A percentile compares a stretch with the other conserved stretches of the same genome.
These are phyloP conservation scores for Saccharomyces hybrid DNA, from an alignment of 1,139 yeast genomes.

Conservation along the genomic window DNA sequence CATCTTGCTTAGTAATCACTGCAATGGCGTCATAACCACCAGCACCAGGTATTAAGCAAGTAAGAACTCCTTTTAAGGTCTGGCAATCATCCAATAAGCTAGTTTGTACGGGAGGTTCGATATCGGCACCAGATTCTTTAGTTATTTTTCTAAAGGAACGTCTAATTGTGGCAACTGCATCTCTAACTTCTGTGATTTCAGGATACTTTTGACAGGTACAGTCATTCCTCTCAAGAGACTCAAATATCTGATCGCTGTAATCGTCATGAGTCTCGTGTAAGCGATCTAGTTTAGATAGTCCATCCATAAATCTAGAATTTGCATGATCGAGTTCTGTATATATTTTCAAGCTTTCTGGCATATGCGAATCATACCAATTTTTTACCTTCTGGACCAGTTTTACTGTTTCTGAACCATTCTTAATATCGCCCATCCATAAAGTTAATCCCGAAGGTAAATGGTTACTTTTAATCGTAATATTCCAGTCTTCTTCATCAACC, in stretches of 20 bases:
- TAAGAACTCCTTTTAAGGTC: slow-evolving; percentile 62
- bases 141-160: slow-evolving; percentile 53
- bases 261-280: slow-evolving; percentile 12
- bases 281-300: slow-evolving; percentile 39
- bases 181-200: slow-evolving; percentile 28
- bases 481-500: slow-evolving; percentile 51
- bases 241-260: neutral
- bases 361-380: slow-evolving; percentile 55
- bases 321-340: slow-evolving; percentile 52
- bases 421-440: slow-evolving; percentile 86
- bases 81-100: slow-evolving; percentile 55
- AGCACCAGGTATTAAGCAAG: slow-evolving; percentile 97
- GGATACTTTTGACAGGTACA: slow-evolving; percentile 5
- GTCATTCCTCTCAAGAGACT: slow-evolving; percentile 19
- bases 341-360: slow-evolving; percentile 43
- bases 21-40: slow-evolving; percentile 95
- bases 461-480: slow-evolving; percentile 45
- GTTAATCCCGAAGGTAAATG: slow-evolving; percentile 60
- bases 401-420: slow-evolving; percentile 92
- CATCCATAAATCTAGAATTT: slow-evolving; percentile 49
- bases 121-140: slow-evolving; percentile 63
- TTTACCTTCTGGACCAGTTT: slow-evolving; percentile 72
- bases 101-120: slow-evolving; percentile 81
- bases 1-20: slow-evolving; percentile 48
- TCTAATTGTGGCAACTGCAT: slow-evolving; percentile 46